Base-by-base conservation (phyloP, 2,329 filamentous ascomycete species). In the Mycosphaerella sp. region DNA sequence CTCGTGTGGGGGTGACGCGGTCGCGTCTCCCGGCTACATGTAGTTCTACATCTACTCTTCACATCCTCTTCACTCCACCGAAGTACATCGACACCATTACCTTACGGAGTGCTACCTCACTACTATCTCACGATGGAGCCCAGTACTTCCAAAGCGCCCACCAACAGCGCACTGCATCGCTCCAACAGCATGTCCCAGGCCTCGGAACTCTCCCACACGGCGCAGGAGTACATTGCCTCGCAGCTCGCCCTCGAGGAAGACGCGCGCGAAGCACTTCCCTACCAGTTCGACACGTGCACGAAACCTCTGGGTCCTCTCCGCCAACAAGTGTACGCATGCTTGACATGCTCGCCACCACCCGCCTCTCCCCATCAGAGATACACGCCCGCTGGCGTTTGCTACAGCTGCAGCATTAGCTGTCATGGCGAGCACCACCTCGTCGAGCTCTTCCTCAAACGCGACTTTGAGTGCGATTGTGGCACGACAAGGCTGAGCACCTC, bases 381-480 rank as follows among this genome's bases (percentile, higher is more conserved):
- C 67, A 79, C 75, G 6, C 76, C 85, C 6, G 93, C 91, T 2
- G 93, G 87, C 21, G 81, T 98, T 50, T 98, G 93, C 75, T 98
- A 98, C 65, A 87, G 90, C 17, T 98, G 93, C 73, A 96, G 91
- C 6, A 89, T 98, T 53, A 87, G 91, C 62, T 98, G 93, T 67
- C 93, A 98, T 65, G 91, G 93, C 60, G 90, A 97, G 65, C 93
- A 98, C 68, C 86, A 80, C 1, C 81, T 98, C 21, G 93, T 97
- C 44, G 93, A 98, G 71, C 85, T 98, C 16, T 98, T 98, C 73
- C 85, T 81, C 66, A 97, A 96, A 74, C 84, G 94, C 64, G 85
- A 95, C 70, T 97, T 98, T 64, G 87, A 87, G 36, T 98, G 93
- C 72, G 93, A 98, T 69, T 98, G 93, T 64, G 93, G 93, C 21